Base-by-base conservation (phyloP, 2,329 filamentous ascomycete species). In the Dactylellina sp. region DNA sequence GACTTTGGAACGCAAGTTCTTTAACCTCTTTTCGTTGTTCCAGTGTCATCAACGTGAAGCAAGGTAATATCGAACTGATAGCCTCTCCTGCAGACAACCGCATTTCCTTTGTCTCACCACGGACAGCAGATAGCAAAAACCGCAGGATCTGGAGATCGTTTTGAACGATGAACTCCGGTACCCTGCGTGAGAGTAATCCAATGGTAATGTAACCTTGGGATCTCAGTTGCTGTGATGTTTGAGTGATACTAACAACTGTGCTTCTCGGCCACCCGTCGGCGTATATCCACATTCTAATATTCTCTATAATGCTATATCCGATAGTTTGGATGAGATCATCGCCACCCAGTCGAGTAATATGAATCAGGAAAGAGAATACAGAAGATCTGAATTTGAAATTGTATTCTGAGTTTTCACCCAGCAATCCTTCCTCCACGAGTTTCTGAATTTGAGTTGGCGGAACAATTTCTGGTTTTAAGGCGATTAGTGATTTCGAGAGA, bases 401-500 rank as follows among this genome's bases (percentile, higher is more conserved):
- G 28, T 74, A 74, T 40, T 74, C 70, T 14, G 55, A 39, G 39
- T 74, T 74, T 32, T 74, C 70, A 25, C 70, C 62, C 7, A 70
- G 28, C 14, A 74, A 39, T 2, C 70, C 70, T 22, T 74, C 70
- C 40, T 74, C 70, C 2, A 74, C 61, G 3, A 66, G 35, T 12
- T 11, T 56, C 18, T 74, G 70, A 18, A 74, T 47, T 39, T 57
- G 49, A 12, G 39, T 12, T 16, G 70, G 61, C 3, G 49, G 14
- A 6, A 74, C 18, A 11, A 62, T 40, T 24, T 74, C 61, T 28
- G 24, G 37, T n/a, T 74, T 74, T 49, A 74, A 62, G 16, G 70
- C 70, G 25, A 74, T 49, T 9, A 74, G 44, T 0, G 95, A 98
- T 79, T 90, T 96, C 40, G 89, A 88, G 9, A 98, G 84, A 47